Base-by-base conservation (phyloP, 352 stramenopile species). In the Globisporangium mamillatum region DNA sequence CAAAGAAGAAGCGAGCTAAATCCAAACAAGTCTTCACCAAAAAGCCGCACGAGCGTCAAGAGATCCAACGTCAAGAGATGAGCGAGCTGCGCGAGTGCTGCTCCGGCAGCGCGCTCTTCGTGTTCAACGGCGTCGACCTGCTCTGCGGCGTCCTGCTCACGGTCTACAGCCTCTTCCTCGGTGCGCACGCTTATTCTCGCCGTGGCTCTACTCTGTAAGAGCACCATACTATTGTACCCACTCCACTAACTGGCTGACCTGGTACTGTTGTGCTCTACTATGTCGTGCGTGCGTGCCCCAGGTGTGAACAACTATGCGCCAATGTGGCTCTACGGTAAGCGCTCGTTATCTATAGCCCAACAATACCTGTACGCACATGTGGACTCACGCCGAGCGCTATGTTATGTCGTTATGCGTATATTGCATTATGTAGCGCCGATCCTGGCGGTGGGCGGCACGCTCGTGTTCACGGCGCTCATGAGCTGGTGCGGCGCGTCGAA, bases 81-180 rank as follows among this genome's bases (percentile, higher is more conserved):
- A 27, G 22, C 22, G 52, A 58, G 60, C 75, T 73, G 56, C 69
- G 69, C 20, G 83, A 93, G 69, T 74, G 75, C 63, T 86, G 82
- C 64, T 76, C 78, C 24, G 74, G 80, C 61, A 67, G 67, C 44
- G 80, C 82, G 66, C 82, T 94, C 60, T 90, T 92, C 64, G 50
- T 92, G 66, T 94, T 90, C 74, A 92, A 94, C 72, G 81, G 75
- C 57, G 79, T 94, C 53, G 86, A 94, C 71, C 62, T 94, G 34
- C 24, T 90, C 46, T 88, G 82, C 34, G 86, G 86, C 24, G 66
- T 84, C n/a, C 63, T 74, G 24, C 81, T 94, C 9, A 80, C 75
- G 10, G 60, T 81, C 63, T 94, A 94, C 63, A 80, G 80, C 14
- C 69, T 90, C 60, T 92, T 88, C 56, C 74, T 94, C 25, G 80